Evolutionary conservation across 768 basidiomycete species (phyloP).

Genomic region (Cyclocybe cylindracea): DNA sequence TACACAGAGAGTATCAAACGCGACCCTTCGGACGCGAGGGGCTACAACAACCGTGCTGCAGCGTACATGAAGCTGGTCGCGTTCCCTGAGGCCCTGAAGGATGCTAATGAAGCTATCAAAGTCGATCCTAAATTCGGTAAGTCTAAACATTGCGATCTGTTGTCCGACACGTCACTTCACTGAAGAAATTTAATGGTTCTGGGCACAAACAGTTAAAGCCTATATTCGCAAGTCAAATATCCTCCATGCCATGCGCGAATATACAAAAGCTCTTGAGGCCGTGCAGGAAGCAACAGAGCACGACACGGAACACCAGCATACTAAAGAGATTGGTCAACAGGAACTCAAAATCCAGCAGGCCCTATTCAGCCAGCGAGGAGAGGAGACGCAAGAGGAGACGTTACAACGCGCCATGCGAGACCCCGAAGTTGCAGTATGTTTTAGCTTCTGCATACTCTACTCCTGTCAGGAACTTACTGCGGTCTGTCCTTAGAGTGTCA

Average conservation of each 20-base stretch:
- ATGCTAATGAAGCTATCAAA: conserved; percentile 91
- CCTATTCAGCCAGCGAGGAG: conserved; percentile 73
- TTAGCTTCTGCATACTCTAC: neutral
- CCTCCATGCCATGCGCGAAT: conserved; percentile 88
- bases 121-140: conserved; percentile 83
- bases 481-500: conserved; percentile 57
- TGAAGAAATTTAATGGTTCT: conserved; percentile 1
- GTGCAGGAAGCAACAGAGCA: conserved; percentile 74
- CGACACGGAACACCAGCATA: conserved; percentile 83
- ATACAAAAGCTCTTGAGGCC: conserved; percentile 83
- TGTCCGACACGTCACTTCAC: neutral
- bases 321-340: conserved; percentile 78
- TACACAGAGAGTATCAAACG: conserved; percentile 98
- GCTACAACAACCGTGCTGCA: conserved; percentile 98
- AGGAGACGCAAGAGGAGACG: conserved; percentile 91
- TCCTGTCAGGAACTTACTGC: conserved; percentile 3
- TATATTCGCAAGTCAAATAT: conserved; percentile 92
- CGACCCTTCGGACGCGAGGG: conserved; percentile 84
- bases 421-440: conserved; percentile 87
- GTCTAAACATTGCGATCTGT: conserved; percentile 16
- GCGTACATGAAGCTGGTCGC: conserved; percentile 96
- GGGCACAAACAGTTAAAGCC: conserved; percentile 69
- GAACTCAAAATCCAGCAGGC: conserved; percentile 83
- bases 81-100: conserved; percentile 94
- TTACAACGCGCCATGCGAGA: conserved; percentile 94